These are phyloP conservation scores for Pseudogymnoascus sp. DNA, from an alignment of 2,329 filamentous ascomycete species.

Conservation along the genomic window DNA sequence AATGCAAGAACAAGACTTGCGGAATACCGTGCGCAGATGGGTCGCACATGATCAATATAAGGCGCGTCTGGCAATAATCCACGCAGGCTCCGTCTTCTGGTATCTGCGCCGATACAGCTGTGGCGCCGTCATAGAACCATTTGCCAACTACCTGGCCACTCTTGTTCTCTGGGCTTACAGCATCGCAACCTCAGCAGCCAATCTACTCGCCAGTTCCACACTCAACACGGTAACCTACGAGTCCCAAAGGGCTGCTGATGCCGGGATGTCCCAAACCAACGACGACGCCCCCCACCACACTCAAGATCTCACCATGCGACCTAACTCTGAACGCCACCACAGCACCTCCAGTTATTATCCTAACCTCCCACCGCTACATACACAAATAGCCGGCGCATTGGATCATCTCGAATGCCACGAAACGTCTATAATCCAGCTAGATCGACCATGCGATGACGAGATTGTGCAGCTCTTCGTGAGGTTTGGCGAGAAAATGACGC, in stretches of 20 bases:
- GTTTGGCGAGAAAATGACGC: constrained; percentile 14
- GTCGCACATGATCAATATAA: constrained; percentile 34
- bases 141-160: constrained; percentile 33
- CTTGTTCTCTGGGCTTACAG: constrained; percentile 36
- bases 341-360: not conserved
- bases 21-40: constrained; percentile 18
- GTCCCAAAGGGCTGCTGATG: not conserved
- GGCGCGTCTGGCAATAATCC: constrained; percentile 37
- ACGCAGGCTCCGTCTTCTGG: constrained; percentile 40
- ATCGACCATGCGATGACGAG: constrained; percentile 18
- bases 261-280: not conserved
- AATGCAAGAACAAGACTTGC: constrained; percentile 26
- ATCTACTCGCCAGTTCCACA: not conserved
- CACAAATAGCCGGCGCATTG: not conserved
- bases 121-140: constrained; percentile 34
- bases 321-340: not conserved
- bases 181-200: constrained; percentile 12
- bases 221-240: not conserved
- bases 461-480: constrained; percentile 16
- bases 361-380: not conserved
- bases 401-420: constrained; percentile 8
- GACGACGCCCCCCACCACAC: not conserved
- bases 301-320: not conserved
- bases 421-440: constrained; percentile 16
- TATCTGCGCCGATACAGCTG: constrained; percentile 38